A percentile compares a stretch with the other conserved stretches of the same genome.
Evolutionary conservation across 2,329 filamentous ascomycete genomes (phyloP).

Genomic region (Leptographium radiaticola): DNA sequence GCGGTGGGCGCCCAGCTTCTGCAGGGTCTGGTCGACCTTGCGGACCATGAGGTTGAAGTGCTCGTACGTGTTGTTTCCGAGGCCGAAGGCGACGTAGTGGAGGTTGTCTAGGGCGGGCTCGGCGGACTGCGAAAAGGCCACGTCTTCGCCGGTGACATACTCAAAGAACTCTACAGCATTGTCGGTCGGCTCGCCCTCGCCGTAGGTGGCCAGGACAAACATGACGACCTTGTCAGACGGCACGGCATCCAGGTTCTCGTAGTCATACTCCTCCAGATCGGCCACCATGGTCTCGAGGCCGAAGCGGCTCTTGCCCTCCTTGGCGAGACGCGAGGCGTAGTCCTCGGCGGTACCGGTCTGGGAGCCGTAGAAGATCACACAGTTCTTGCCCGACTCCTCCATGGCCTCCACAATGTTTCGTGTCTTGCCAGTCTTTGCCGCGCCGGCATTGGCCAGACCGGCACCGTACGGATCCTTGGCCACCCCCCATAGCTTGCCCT

Average conservation of each 20-base stretch:
- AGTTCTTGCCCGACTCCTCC: slow-evolving; percentile 92
- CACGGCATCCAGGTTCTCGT: slow-evolving; percentile 79
- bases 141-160: slow-evolving; percentile 74
- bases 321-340: slow-evolving; percentile 89
- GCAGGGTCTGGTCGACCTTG: slow-evolving; percentile 69
- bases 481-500: slow-evolving; percentile 86
- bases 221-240: slow-evolving; percentile 84
- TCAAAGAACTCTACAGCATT: slow-evolving; percentile 99
- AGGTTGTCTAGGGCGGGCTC: slow-evolving; percentile 69
- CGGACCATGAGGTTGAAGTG: slow-evolving; percentile 99
- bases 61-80: slow-evolving; percentile 98
- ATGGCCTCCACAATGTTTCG: slow-evolving; percentile 92
- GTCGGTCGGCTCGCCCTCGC: slow-evolving; percentile 95
- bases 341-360: slow-evolving; percentile 98
- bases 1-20: slow-evolving; percentile 69
- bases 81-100: slow-evolving; percentile 88
- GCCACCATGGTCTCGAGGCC: slow-evolving; percentile 97
- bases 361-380: slow-evolving; percentile 95
- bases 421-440: slow-evolving; percentile 67
- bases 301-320: slow-evolving; percentile 93
- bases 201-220: slow-evolving; percentile 94
- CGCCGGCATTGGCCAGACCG: slow-evolving; percentile 56
- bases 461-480: slow-evolving; percentile 79
- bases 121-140: slow-evolving; percentile 61
- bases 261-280: slow-evolving; percentile 96